Conservation (phyloP, 768 basidiomycete species). For the Zangia roseola region DNA sequence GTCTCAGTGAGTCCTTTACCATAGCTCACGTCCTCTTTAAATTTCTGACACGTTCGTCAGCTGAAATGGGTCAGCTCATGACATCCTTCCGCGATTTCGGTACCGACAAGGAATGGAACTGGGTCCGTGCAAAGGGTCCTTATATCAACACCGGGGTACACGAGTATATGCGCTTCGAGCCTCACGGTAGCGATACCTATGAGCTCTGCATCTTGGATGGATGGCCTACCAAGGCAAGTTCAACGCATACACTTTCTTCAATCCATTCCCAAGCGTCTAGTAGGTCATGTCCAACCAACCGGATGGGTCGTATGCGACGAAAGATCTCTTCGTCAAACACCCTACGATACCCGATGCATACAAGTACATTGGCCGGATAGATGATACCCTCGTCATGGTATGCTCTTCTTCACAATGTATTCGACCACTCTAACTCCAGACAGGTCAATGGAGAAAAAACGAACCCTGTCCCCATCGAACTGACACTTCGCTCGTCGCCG, state of each 20-base stretch:
- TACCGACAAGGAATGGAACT: slow-evolving; percentile 57
- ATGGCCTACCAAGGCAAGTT: slow-evolving; percentile 46
- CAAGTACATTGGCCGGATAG: slow-evolving; percentile 53
- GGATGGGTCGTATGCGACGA: slow-evolving; percentile 55
- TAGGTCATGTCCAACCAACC: slow-evolving; percentile 41
- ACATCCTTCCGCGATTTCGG: slow-evolving; percentile 48
- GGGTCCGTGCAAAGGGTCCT: slow-evolving; percentile 38
- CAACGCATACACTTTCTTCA: slow-evolving; percentile 3
- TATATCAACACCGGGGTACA: slow-evolving; percentile 14
- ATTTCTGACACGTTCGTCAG: not conserved
- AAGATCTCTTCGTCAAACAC: slow-evolving; percentile 52
- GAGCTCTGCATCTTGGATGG: slow-evolving; percentile 53
- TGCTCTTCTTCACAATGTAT: not conserved
- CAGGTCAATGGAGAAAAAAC: slow-evolving; percentile 52
- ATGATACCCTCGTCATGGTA: slow-evolving; percentile 50
- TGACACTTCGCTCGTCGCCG: slow-evolving; percentile 46
- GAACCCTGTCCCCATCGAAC: slow-evolving; percentile 55
- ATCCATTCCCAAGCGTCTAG: not conserved
- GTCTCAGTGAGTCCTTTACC: slow-evolving; percentile 39
- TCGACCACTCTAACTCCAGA: slow-evolving; percentile 25
- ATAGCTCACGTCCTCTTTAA: not conserved
- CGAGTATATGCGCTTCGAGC: slow-evolving; percentile 43
- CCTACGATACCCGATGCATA: slow-evolving; percentile 39
- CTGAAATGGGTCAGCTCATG: slow-evolving; percentile 40
- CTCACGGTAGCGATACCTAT: slow-evolving; percentile 39